These are phyloP conservation scores for Penicillium verrucosum DNA, from an alignment of 2,329 filamentous ascomycete genomes.

Conservation along the genomic window DNA sequence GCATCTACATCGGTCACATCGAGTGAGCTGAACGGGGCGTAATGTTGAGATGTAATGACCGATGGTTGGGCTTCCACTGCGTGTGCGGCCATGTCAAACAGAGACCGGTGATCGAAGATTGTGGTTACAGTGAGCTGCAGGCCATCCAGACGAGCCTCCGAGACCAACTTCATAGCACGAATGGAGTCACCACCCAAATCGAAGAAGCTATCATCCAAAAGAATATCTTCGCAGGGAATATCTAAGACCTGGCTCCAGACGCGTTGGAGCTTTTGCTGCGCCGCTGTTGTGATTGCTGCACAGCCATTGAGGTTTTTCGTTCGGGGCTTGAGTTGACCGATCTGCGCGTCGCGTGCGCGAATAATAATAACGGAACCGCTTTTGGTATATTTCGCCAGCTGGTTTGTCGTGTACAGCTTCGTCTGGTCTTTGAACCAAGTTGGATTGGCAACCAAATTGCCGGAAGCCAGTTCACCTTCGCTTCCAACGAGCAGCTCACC, in stretches of 20 bases:
- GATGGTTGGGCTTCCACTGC: neutral
- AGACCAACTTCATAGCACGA: slow-evolving; percentile 58
- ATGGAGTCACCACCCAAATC: slow-evolving; percentile 57
- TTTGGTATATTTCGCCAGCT: neutral
- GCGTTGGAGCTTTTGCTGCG: slow-evolving; percentile 37
- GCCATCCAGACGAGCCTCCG: slow-evolving; percentile 50
- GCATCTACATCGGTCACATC: neutral
- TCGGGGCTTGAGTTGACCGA: neutral
- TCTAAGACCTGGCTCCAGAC: slow-evolving; percentile 52
- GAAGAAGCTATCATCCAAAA: slow-evolving; percentile 55
- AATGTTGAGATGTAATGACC: neutral
- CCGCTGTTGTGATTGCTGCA: neutral
- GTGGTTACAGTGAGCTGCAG: slow-evolving; percentile 54
- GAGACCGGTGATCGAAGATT: slow-evolving; percentile 49
- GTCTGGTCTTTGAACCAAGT: neutral
- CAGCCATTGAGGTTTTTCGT: neutral
- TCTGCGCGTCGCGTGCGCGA: neutral
- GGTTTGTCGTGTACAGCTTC: neutral
- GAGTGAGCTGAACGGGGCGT: neutral
- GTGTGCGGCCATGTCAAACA: slow-evolving; percentile 4
- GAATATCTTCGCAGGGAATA: slow-evolving; percentile 46
- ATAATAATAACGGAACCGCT: neutral
- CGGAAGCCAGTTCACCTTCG: neutral
- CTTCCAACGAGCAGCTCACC: slow-evolving; percentile 2
- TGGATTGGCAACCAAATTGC: neutral